phyloP scores from a whole-genome alignment of 2,329 filamentous ascomycete genomes.

The Plectosphaerella plurivora region DNA sequence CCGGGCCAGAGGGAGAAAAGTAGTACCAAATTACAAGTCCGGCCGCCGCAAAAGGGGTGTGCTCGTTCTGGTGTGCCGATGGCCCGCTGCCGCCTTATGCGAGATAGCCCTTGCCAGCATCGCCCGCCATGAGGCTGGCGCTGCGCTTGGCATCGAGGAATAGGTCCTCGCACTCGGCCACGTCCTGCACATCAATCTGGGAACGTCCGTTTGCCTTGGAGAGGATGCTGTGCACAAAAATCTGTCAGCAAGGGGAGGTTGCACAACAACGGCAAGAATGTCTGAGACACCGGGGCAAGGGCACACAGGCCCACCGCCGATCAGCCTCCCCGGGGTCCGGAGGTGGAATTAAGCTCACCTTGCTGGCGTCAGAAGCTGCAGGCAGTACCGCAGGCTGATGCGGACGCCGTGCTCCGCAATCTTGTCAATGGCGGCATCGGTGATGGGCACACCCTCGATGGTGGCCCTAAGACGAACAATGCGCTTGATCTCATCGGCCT shows the following conservation, averaged over 20 bases:
- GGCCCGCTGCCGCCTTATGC: conserved; percentile 32
- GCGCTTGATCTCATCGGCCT: conserved; percentile 81
- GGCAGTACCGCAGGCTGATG: conserved; percentile 86
- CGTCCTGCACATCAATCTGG: conserved; percentile 73
- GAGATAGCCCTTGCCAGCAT: conserved; percentile 62
- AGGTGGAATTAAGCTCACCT: conserved; percentile 43
- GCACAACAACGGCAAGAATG: conserved; percentile 11
- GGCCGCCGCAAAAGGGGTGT: not conserved
- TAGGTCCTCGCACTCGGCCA: conserved; percentile 76
- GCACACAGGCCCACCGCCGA: conserved; percentile 1
- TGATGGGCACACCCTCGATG: conserved; percentile 75
- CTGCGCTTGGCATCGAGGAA: conserved; percentile 81
- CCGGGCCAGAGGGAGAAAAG: not conserved
- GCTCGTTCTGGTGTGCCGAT: not conserved
- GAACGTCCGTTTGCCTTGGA: conserved; percentile 76
- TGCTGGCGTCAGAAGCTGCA: conserved; percentile 85
- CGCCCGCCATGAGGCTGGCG: conserved; percentile 61
- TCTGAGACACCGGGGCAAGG: conserved; percentile 15
- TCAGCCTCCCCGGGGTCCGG: conserved; percentile 2
- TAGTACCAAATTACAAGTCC: not conserved
- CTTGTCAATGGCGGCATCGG: conserved; percentile 79
- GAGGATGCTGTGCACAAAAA: conserved; percentile 60
- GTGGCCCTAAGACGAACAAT: conserved; percentile 83
- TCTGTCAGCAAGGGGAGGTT: conserved; percentile 19
- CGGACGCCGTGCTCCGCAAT: conserved; percentile 82